Conservation (phyloP, 176 grass and related monocot species). For the Zea luxurians region DNA sequence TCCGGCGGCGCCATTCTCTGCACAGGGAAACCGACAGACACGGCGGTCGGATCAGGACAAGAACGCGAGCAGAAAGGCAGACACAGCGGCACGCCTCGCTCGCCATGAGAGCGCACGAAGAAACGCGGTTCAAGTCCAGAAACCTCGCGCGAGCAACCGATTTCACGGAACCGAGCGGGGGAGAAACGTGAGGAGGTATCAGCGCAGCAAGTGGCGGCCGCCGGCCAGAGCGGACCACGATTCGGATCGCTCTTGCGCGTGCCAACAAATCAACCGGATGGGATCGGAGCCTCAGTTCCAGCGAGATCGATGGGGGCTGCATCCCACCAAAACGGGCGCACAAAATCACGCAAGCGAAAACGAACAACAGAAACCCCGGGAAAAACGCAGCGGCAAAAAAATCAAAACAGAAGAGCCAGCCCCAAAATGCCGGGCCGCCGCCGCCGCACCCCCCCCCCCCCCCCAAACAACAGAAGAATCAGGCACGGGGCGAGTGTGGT, state of each 20-base stretch:
- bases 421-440: constrained; percentile 38
- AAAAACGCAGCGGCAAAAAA: constrained; percentile 13
- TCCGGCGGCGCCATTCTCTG: constrained; percentile 44
- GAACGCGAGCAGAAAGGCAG: neutral
- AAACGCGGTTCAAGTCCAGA: neutral
- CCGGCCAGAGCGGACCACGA: neutral
- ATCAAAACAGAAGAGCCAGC: neutral
- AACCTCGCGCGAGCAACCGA: constrained; percentile 12
- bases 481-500: neutral
- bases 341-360: constrained; percentile 6
- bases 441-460: too few relatives aligned
- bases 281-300: constrained; percentile 40
- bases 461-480: constrained; percentile 9
- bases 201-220: constrained; percentile 1
- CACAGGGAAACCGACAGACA: neutral
- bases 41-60: constrained; percentile 21
- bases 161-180: neutral
- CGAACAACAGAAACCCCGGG: constrained; percentile 16
- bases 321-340: neutral
- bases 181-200: constrained; percentile 12
- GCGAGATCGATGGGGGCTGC: constrained; percentile 27
- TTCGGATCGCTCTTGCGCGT: constrained; percentile 17
- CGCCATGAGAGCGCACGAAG: neutral
- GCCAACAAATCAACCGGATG: neutral
- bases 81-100: neutral